These are phyloP conservation scores for Globisporangium nodosum DNA, from an alignment of 352 stramenopile species.

Conservation along the genomic window DNA sequence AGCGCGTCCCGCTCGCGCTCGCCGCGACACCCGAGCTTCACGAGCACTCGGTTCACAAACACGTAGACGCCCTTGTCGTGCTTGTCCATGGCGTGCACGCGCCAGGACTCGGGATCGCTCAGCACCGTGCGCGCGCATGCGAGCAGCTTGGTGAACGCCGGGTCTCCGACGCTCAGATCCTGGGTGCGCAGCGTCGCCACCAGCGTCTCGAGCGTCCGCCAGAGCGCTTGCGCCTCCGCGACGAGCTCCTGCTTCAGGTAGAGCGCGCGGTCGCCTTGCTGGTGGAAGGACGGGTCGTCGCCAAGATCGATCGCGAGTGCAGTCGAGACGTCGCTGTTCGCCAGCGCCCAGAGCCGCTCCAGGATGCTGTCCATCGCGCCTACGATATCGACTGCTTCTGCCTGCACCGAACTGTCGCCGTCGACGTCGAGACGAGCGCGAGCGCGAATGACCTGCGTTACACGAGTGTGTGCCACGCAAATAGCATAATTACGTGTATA, in stretches of 20 bases:
- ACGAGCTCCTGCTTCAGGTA: slow-evolving; percentile 16
- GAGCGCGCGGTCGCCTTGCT: too few relatives aligned
- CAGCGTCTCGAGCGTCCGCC: slow-evolving; percentile 46
- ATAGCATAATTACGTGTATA: neutral
- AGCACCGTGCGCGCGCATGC: slow-evolving; percentile 32
- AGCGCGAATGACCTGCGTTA: too few relatives aligned
- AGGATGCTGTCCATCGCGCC: slow-evolving; percentile 36
- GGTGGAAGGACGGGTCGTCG: neutral
- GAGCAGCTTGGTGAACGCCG: slow-evolving; percentile 34
- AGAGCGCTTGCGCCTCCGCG: slow-evolving; percentile 41
- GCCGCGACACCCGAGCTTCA: slow-evolving; percentile 37
- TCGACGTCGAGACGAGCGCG: too few relatives aligned
- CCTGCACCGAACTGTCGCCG: too few relatives aligned
- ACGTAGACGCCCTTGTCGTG: slow-evolving; percentile 26
- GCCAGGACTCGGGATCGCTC: slow-evolving; percentile 25
- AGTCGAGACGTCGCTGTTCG: slow-evolving; percentile 17
- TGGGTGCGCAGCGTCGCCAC: slow-evolving; percentile 24
- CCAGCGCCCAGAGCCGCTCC: slow-evolving; percentile 33
- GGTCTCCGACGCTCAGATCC: slow-evolving; percentile 30
- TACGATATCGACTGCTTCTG: too few relatives aligned
- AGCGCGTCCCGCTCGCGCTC: slow-evolving; percentile 44
- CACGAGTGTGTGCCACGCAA: neutral
- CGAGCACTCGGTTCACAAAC: slow-evolving; percentile 32
- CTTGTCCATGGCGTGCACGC: slow-evolving; percentile 8
- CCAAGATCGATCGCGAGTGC: slow-evolving; percentile 3